Conservation (phyloP, 257 asterid genomes). For the Dorcoceras hygrometricum region DNA sequence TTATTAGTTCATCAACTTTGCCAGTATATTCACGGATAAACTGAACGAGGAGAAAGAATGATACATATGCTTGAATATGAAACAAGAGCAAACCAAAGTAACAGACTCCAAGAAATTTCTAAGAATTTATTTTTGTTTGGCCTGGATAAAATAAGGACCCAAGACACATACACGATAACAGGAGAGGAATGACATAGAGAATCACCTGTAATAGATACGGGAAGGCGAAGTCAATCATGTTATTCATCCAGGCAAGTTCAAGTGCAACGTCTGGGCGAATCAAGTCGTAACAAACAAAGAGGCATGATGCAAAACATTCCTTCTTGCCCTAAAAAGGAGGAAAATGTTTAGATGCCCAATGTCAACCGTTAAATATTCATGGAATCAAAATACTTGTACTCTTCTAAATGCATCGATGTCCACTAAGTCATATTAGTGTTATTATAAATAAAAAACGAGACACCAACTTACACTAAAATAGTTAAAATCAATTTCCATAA, state of each 20-base stretch:
- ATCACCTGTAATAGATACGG: conserved; percentile 92
- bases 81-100: conserved; percentile 14
- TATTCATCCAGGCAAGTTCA: conserved; percentile 97
- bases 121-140: background rate
- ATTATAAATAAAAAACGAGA: conserved; percentile 11
- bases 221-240: conserved; percentile 93
- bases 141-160: background rate
- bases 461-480: background rate
- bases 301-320: conserved; percentile 98
- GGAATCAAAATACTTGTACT: background rate
- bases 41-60: conserved; percentile 40
- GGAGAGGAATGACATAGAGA: conserved; percentile 12
- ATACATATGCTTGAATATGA: conserved; percentile 7
- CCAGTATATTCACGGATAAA: conserved; percentile 93
- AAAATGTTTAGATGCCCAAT: conserved; percentile 15
- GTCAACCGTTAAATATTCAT: conserved; percentile 10
- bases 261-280: conserved; percentile 92
- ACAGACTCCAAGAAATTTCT: background rate
- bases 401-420: background rate
- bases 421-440: conserved; percentile 5
- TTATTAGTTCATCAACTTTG: conserved; percentile 87
- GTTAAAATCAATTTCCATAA: background rate
- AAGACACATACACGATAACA: conserved; percentile 10
- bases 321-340: conserved; percentile 76
- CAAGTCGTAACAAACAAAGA: conserved; percentile 92